A percentile compares a stretch with the other conserved stretches of the same genome.
Evolutionary conservation across 768 basidiomycete species (phyloP).

Genomic region (Kondoa subrosea): DNA sequence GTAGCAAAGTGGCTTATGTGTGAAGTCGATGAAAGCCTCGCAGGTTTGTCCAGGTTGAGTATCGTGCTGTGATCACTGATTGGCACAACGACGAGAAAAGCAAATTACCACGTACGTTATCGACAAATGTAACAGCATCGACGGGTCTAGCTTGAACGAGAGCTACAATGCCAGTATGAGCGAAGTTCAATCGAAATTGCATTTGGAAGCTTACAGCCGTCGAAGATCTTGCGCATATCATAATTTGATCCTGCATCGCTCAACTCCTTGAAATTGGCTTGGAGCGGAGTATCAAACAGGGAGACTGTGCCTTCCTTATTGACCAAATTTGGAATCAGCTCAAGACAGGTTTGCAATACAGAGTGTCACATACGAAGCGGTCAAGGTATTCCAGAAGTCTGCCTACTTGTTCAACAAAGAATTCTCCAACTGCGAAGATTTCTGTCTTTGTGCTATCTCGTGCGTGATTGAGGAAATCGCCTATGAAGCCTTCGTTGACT

Average conservation of each 20-base stretch:
- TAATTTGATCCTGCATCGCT: conserved; percentile 31
- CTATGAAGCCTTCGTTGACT: too few relatives aligned
- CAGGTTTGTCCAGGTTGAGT: conserved; percentile 34
- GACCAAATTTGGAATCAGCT: too few relatives aligned
- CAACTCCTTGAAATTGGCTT: conserved; percentile 34
- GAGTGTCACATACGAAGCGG: too few relatives aligned
- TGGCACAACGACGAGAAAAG: conserved; percentile 24
- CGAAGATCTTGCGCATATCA: conserved; percentile 35
- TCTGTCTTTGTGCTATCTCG: conserved; percentile 29
- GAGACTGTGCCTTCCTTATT: conserved; percentile 36
- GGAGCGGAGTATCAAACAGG: conserved; percentile 35
- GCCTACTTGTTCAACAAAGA: conserved; percentile 16
- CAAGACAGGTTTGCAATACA: too few relatives aligned
- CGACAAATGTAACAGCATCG: conserved; percentile 33
- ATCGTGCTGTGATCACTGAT: conserved; percentile 31
- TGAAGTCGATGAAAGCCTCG: conserved; percentile 33
- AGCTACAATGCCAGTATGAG: too few relatives aligned
- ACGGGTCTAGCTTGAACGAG: conserved; percentile 33
- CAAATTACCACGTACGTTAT: conserved; percentile 12
- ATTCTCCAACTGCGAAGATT: conserved; percentile 34
- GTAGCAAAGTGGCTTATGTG: conserved; percentile 37
- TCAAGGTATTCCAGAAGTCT: conserved; percentile 20
- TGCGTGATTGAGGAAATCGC: conserved; percentile 33
- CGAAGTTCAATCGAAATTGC: too few relatives aligned
- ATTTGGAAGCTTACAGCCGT: too few relatives aligned